Conservation (phyloP, 768 basidiomycete genomes). For the Trametes punicea region DNA sequence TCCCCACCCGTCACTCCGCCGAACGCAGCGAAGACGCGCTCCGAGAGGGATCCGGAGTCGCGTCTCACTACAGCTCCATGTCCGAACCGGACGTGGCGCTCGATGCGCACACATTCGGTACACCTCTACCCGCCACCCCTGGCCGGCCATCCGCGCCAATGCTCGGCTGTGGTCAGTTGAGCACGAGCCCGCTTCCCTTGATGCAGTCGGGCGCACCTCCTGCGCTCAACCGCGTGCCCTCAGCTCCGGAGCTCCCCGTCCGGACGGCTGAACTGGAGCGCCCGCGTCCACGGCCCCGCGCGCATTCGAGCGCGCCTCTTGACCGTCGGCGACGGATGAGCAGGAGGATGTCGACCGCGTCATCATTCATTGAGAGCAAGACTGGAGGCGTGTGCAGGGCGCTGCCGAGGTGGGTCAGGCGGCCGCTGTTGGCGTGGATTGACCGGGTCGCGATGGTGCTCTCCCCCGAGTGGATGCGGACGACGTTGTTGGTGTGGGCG, state of each 20-base stretch:
- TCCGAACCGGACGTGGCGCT: constrained; percentile 27
- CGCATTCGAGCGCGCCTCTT: background rate
- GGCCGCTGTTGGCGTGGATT: constrained; percentile 65
- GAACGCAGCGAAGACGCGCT: constrained; percentile 18
- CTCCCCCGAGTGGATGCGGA: constrained; percentile 69
- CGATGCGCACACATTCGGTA: constrained; percentile 27
- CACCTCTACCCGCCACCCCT: constrained; percentile 6
- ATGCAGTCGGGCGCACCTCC: background rate
- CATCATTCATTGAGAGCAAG: constrained; percentile 43
- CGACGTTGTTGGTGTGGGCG: constrained; percentile 77
- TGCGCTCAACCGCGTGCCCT: background rate
- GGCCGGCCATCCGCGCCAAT: background rate
- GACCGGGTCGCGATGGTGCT: constrained; percentile 68
- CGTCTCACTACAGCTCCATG: constrained; percentile 28
- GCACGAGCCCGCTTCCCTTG: background rate
- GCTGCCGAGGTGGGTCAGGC: constrained; percentile 53
- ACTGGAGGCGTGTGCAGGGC: constrained; percentile 37
- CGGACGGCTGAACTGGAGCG: background rate
- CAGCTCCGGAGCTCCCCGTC: background rate
- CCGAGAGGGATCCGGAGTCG: constrained; percentile 9
- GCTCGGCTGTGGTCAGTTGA: background rate
- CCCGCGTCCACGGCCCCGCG: background rate
- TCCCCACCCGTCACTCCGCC: background rate
- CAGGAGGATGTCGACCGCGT: constrained; percentile 23
- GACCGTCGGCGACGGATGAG: constrained; percentile 3